These are phyloP conservation scores for Botrytis deweyae DNA, from an alignment of 2,329 filamentous ascomycete genomes.

Conservation along the genomic window DNA sequence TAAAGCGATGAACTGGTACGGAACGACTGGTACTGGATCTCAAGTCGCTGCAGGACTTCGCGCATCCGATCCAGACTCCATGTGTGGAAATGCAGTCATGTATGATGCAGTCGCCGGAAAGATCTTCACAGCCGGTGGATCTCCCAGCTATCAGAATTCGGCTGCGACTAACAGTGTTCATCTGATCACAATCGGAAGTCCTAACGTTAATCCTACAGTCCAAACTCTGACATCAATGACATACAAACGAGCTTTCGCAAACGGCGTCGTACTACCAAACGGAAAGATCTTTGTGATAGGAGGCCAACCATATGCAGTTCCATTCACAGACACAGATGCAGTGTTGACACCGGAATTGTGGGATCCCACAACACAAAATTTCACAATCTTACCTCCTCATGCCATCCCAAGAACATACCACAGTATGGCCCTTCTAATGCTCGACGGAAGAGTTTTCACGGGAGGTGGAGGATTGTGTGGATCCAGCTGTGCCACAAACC, in stretches of 20 bases:
- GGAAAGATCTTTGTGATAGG: slow-evolving; percentile 50
- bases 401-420: slow-evolving; percentile 51
- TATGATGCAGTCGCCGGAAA: slow-evolving; percentile 55
- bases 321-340: slow-evolving; percentile 48
- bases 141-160: slow-evolving; percentile 47
- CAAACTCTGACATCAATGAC: slow-evolving; percentile 41
- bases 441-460: slow-evolving; percentile 51
- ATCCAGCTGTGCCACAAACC: slow-evolving; percentile 46
- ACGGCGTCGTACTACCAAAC: slow-evolving; percentile 50
- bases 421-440: slow-evolving; percentile 49
- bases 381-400: slow-evolving; percentile 42
- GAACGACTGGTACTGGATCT: slow-evolving; percentile 45
- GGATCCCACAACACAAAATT: slow-evolving; percentile 45
- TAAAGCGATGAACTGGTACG: slow-evolving; percentile 57
- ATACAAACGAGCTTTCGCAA: slow-evolving; percentile 46
- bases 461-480: slow-evolving; percentile 56
- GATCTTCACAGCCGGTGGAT: slow-evolving; percentile 54
- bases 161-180: slow-evolving; percentile 47
- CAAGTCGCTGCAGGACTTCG: slow-evolving; percentile 46
- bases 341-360: slow-evolving; percentile 49
- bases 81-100: slow-evolving; percentile 58
- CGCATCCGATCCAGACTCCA: slow-evolving; percentile 48
- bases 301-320: slow-evolving; percentile 45
- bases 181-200: slow-evolving; percentile 48
- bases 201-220: slow-evolving; percentile 35